phyloP scores from a whole-genome alignment of 169 alveolate species.

The Plasmodium relictum region DNA sequence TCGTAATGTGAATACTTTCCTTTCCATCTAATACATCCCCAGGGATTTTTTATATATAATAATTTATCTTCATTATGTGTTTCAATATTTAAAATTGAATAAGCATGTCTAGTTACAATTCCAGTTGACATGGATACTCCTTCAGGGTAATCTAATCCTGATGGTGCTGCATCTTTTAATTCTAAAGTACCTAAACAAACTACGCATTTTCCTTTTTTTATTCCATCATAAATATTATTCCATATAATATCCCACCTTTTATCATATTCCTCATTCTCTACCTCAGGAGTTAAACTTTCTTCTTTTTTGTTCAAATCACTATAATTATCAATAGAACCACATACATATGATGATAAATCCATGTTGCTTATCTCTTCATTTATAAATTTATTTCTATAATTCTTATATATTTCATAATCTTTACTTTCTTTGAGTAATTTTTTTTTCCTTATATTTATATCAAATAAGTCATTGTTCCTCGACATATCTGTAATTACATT shows the following conservation, averaged over 20 bases:
- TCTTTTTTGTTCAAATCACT: conserved; percentile 20
- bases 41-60: conserved; percentile 92
- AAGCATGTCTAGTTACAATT: conserved; percentile 92
- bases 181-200: conserved; percentile 89
- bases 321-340: conserved; percentile 44
- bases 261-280: conserved; percentile 54
- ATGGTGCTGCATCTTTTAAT: conserved; percentile 83
- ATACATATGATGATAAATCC: conserved; percentile 60
- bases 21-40: conserved; percentile 95
- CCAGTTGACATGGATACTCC: conserved; percentile 88
- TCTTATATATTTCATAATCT: conserved; percentile 28
- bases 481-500: too few relatives aligned
- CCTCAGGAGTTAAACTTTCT: neutral
- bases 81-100: conserved; percentile 88
- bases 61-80: conserved; percentile 80
- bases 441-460: too few relatives aligned
- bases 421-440: too few relatives aligned
- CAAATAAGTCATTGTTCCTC: too few relatives aligned
- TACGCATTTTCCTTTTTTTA: conserved; percentile 86
- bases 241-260: conserved; percentile 78
- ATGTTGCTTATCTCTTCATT: conserved; percentile 32
- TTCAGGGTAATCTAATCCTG: conserved; percentile 84
- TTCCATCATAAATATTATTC: conserved; percentile 83
- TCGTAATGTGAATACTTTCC: conserved; percentile 88
- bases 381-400: conserved; percentile 13